A percentile compares a stretch with the other conserved stretches of the same genome.
phyloP scores from a whole-genome alignment of 495 filamentous ascomycete genomes.

The Podospora anserina region DNA sequence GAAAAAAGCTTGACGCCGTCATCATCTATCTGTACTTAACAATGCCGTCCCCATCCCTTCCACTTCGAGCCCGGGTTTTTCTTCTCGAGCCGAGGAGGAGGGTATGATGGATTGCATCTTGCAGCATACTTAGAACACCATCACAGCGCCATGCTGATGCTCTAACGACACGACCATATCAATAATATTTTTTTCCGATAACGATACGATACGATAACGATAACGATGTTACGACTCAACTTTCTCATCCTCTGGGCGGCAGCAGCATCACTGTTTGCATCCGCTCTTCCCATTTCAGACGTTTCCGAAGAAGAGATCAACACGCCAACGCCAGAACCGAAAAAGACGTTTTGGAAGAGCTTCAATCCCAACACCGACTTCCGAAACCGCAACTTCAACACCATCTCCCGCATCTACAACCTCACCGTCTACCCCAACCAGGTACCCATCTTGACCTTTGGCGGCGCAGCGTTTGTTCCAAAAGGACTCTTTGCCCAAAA shows the following conservation, averaged over 20 bases:
- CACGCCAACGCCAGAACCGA: neutral
- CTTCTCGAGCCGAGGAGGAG: neutral
- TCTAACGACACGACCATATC: neutral
- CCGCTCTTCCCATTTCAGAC: neutral
- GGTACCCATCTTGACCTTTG: slow-evolving; percentile 33
- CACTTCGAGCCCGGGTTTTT: neutral
- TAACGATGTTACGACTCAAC: slow-evolving; percentile 1
- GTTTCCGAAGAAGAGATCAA: neutral
- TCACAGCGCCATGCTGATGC: neutral
- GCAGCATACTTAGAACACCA: neutral
- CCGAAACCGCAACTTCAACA: slow-evolving; percentile 36
- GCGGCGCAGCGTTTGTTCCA: slow-evolving; percentile 30
- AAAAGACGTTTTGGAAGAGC: slow-evolving; percentile 16
- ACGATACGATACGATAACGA: neutral
- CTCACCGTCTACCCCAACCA: slow-evolving; percentile 43
- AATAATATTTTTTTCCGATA: neutral
- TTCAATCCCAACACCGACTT: slow-evolving; percentile 10
- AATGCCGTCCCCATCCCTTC: neutral
- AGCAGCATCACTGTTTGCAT: neutral
- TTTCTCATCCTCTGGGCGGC: neutral
- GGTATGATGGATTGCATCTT: neutral
- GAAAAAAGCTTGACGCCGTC: neutral
- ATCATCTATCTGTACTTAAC: neutral
- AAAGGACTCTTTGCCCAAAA: slow-evolving; percentile 37
- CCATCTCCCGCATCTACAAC: slow-evolving; percentile 39